A percentile compares a stretch with the other conserved stretches of the same genome.
These are phyloP conservation scores for Achaetomium macrosporum DNA, from an alignment of 2,329 filamentous ascomycete genomes.

Conservation along the genomic window DNA sequence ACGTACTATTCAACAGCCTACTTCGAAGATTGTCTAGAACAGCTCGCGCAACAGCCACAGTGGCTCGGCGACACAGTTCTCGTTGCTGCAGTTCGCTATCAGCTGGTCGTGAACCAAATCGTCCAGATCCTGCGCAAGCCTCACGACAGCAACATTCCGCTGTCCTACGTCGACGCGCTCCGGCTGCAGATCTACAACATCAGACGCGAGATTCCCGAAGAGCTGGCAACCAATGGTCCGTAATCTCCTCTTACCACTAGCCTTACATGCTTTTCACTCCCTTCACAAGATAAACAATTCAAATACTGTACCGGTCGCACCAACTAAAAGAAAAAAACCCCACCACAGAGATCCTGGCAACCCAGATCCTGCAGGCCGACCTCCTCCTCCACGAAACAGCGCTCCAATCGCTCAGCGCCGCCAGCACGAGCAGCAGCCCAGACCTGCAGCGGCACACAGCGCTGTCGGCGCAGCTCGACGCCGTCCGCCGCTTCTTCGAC, in stretches of 20 bases:
- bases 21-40: neutral
- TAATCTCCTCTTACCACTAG: neutral
- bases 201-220: neutral
- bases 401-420: neutral
- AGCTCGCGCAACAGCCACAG: neutral
- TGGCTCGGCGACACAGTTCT: neutral
- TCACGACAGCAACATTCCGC: neutral
- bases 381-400: neutral
- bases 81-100: neutral
- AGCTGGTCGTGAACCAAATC: neutral
- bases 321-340: too few species aligned
- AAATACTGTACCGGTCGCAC: neutral
- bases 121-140: neutral
- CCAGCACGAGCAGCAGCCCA: too few species aligned
- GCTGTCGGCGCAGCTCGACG: neutral
- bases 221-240: neutral
- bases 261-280: neutral
- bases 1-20: neutral
- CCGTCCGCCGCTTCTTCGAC: neutral
- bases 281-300: neutral
- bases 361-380: neutral
- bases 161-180: neutral
- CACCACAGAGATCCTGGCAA: neutral
- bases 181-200: neutral
- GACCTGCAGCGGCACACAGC: neutral